Base-by-base conservation (phyloP, 2,329 filamentous ascomycete species). In the Hirsutella thompsonii region DNA sequence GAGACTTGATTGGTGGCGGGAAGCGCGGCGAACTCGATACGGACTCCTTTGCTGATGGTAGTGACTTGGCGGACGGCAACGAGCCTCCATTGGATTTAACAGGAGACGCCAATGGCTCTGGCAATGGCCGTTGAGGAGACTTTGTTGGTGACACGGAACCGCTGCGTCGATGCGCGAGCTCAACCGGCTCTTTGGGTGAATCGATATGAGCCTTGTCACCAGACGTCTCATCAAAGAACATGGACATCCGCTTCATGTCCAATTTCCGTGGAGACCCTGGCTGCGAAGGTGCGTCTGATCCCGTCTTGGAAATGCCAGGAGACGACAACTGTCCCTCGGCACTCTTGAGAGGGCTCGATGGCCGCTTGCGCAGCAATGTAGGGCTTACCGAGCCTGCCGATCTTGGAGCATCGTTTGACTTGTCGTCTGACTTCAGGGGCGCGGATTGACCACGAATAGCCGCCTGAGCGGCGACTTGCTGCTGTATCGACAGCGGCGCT, bases 231-330 rank as follows among this genome's bases (percentile, higher is more conserved):
- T 72, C 70, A 13, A 77, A 48, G 48, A 81, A 80, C 41, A 59
- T 66, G 2, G 76, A 79, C 58, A 78, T 69, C 41, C 74, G 65
- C 55, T 74, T 79, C 54, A 70, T 56, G 48, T 78, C 68, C 18
- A 79, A 59, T 49, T 79, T 77, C 43, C 64, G 68, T 1, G 78
- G 76, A 14, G 76, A 76, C 3, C 66, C 54, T 4, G 72, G 62
- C 44, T 68, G 65, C 1, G 67, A 61, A 13, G 53, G 46, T 21
- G 60, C 60, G 18, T 55, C 53, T 3, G 52, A 49, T 5, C 55
- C 52, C 45, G 56, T 55, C 21, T 58, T 52, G 2, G 53, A 47
- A 21, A 43, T 52, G 8, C 53, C 38, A 2, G 58, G 52, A 14
- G 52, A 52, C n/a, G 51, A 42, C 18, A 38, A 47, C 20, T 59